These are phyloP conservation scores for Boletus pseudopeckii DNA, from an alignment of 768 basidiomycete genomes.

Conservation along the genomic window DNA sequence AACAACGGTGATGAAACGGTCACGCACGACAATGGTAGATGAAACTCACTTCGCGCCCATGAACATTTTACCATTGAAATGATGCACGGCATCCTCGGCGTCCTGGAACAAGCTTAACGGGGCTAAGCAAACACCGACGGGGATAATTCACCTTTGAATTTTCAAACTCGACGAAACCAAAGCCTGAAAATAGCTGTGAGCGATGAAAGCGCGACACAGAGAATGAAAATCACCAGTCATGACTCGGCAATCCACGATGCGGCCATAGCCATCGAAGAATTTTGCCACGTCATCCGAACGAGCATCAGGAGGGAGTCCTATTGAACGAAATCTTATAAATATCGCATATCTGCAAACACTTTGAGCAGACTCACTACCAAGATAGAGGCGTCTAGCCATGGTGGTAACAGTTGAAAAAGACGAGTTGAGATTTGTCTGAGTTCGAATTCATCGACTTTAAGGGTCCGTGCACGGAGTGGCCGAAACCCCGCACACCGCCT, in stretches of 20 bases:
- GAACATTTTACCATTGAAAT: constrained; percentile 86
- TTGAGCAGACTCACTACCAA: constrained; percentile 59
- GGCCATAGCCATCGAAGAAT: constrained; percentile 88
- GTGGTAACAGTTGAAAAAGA: constrained; percentile 33
- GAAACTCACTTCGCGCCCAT: constrained; percentile 67
- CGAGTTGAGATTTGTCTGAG: constrained; percentile 28
- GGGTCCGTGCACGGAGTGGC: constrained; percentile 27
- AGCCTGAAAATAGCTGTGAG: constrained; percentile 50
- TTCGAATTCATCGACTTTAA: constrained; percentile 30
- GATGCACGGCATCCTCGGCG: constrained; percentile 87
- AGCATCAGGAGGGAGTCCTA: constrained; percentile 80
- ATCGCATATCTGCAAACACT: constrained; percentile 2
- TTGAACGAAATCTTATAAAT: not conserved
- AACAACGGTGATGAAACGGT: constrained; percentile 1
- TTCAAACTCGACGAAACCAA: constrained; percentile 97
- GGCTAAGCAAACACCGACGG: not conserved
- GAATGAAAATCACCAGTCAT: constrained; percentile 75
- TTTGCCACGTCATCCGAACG: constrained; percentile 82
- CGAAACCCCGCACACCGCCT: constrained; percentile 19
- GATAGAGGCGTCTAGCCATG: constrained; percentile 84
- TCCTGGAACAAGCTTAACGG: constrained; percentile 52
- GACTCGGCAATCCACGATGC: constrained; percentile 86
- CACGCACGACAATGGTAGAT: not conserved
- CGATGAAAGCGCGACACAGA: not conserved
- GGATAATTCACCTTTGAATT: constrained; percentile 54